phyloP scores from a whole-genome alignment of 2,329 filamentous ascomycete species.

The Diaporthe eres region DNA sequence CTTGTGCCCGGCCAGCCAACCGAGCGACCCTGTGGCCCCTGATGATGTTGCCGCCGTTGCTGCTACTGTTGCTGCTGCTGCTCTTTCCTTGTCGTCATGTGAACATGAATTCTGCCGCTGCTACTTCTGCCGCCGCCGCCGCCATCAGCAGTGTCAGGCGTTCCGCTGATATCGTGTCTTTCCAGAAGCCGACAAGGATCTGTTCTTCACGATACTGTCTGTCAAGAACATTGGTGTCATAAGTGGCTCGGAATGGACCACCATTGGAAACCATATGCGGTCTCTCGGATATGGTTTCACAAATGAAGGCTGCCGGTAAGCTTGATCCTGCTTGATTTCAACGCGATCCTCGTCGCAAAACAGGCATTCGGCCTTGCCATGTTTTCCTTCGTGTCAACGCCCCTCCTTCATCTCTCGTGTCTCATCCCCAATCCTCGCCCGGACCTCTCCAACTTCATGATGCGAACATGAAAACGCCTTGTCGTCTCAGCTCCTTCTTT shows the following conservation, averaged over 20 bases:
- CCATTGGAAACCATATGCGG: slow-evolving; percentile 73
- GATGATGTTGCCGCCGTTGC: not conserved
- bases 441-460: not conserved
- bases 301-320: slow-evolving; percentile 75
- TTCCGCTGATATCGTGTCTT: slow-evolving; percentile 25
- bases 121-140: slow-evolving; percentile 53
- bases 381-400: slow-evolving; percentile 1
- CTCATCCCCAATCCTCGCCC: not conserved
- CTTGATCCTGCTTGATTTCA: slow-evolving; percentile 44
- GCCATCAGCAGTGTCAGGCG: slow-evolving; percentile 57
- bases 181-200: slow-evolving; percentile 69
- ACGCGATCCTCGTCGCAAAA: not conserved
- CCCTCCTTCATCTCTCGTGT: not conserved
- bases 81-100: not conserved
- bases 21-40: not conserved
- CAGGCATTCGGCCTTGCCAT: slow-evolving; percentile 20
- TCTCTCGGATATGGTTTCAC: slow-evolving; percentile 73
- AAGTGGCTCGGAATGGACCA: slow-evolving; percentile 73
- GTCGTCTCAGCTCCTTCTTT: not conserved
- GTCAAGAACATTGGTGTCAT: slow-evolving; percentile 76
- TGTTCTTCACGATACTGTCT: slow-evolving; percentile 74
- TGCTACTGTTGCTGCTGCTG: slow-evolving; percentile 40
- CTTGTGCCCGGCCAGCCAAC: slow-evolving; percentile 4
- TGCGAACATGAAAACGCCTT: not conserved
- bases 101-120: not conserved